Percentiles rank a stretch among this genome's conserved stretches.
Evolutionary conservation across 1,139 yeast species (phyloP).

Genomic region (Pichia sp.): DNA sequence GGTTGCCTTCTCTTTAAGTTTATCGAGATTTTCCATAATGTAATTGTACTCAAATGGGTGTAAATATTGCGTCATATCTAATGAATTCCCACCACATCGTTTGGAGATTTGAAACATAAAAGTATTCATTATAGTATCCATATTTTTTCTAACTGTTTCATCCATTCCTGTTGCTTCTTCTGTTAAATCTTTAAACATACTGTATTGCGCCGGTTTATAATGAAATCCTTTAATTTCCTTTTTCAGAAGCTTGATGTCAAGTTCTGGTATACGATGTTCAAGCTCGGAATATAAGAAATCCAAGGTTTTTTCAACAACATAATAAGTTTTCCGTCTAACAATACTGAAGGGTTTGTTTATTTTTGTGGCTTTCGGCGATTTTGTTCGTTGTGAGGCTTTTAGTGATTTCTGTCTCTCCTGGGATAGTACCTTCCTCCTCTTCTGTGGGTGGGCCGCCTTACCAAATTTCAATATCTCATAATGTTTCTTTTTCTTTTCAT

Average conservation of each 20-base stretch:
- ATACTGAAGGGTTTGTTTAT: neutral
- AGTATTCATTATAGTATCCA: constrained; percentile 15
- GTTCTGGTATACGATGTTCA: constrained; percentile 4
- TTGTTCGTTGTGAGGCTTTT: neutral
- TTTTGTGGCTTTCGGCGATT: neutral
- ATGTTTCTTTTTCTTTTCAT: neutral
- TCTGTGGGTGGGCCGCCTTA: too few species aligned
- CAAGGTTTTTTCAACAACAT: constrained; percentile 14
- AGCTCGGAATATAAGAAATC: constrained; percentile 15
- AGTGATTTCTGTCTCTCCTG: too few species aligned
- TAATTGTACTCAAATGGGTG: constrained; percentile 24
- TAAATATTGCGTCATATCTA: constrained; percentile 15
- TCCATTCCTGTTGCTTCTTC: constrained; percentile 3
- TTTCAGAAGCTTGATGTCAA: constrained; percentile 5
- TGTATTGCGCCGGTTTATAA: constrained; percentile 18
- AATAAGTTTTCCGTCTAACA: constrained; percentile 5
- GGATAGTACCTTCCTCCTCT: too few species aligned
- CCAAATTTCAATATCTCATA: too few species aligned
- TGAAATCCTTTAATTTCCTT: constrained; percentile 13
- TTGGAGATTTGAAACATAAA: constrained; percentile 18
- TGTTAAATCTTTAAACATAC: constrained; percentile 7
- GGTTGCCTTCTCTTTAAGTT: constrained; percentile 6
- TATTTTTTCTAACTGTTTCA: neutral
- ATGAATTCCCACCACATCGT: constrained; percentile 13
- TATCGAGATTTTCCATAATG: constrained; percentile 16